Evolutionary conservation across 129 eudicot species (phyloP), one percentile per base, ranked within the genome.

Genomic region (Lactuca sativa): DNA sequence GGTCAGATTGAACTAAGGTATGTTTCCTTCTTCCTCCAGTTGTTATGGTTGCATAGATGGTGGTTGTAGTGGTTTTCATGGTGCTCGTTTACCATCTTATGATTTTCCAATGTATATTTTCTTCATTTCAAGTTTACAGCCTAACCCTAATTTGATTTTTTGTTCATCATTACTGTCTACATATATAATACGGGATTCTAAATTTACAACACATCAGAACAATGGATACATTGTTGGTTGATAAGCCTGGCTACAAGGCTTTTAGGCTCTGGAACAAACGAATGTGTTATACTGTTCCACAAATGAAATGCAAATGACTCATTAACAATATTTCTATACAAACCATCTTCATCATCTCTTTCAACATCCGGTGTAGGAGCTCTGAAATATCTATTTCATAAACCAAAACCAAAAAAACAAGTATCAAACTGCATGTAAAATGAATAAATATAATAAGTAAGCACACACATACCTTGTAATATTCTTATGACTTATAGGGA

Each of bases 281-380:
- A 76, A 64, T 86, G 82, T 40, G 97, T 92, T 81, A 86, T 43
- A 72, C 91, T 78, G 79, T 88, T 84, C 96, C 96, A 93, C 17
- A 85, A 80, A 82, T 93, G 98, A 81, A 93, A 78, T 17, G 88
- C 79, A 60, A 81, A 65, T 3, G 96, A 83, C 36, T 89, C 77
- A 4, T 83, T 69, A 31, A 85, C 41, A 16, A 93, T 85, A 79
- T 77, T 89, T 57, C 70, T 55, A n/a, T 79, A 78, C 25, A 86
- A 53, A 51, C 17, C 81, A 80, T 89, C 87, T 67, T 89, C 92
- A 62, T 82, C 82, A 30, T 78, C 74, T 69, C 77, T 88, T 74
- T 93, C 90, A 9, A 49, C 55, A 56, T 83, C 82, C n/a, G 82
- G 85, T 65, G 78, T 64, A 25, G 96, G 95, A 48, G 86, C 76